Base-by-base conservation (phyloP, 2,329 filamentous ascomycete genomes). In the Penicillium sp. region DNA sequence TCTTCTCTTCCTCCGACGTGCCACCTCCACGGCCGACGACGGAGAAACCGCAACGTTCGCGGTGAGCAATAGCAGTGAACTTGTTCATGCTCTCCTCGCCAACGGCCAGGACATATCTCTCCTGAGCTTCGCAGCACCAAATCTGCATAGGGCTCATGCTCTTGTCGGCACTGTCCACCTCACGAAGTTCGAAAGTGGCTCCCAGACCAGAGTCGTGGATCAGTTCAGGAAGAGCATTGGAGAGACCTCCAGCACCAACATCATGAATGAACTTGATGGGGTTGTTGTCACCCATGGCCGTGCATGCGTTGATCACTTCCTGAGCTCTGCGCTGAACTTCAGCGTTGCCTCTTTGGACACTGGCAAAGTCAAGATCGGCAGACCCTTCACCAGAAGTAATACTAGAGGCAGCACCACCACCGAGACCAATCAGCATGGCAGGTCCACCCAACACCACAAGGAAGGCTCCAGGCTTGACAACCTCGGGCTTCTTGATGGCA, bases 221-320 rank as follows among this genome's bases (percentile, higher is more conserved):
- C 42, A 96, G 76, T 67, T 95, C 89, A 8, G 91, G 88, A 15
- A 96, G 76, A 29, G 89, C 90, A 58, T 85, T 85, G 1, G 85
- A 89, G 28, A 90, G 74, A 52, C 93, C 93, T 62, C 93, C 93
- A 44, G 93, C 93, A 54, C 93, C 93, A 40, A 98, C 93, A 65
- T 98, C 93, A 67, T 98, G 93, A 56, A 98, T 97, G 73, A 97
- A 91, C 49, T 88, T 85, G 59, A 98, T 97, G 0, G 93, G 93
- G 65, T 86, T 97, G 56, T 88, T 77, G 4, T 83, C 75, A 15
- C 90, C 91, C 61, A 97, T 79, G 3, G 88, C 84, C 28, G 87
- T 83, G 67, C 93, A 98, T 4, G 88, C 84, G 69, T 97, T 93
- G 70, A 98, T 98, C 57, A 98, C 93, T 80, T 97, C 95, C 72